Base-by-base conservation (phyloP, 257 asterid species). In the Rhazya stricta region DNA sequence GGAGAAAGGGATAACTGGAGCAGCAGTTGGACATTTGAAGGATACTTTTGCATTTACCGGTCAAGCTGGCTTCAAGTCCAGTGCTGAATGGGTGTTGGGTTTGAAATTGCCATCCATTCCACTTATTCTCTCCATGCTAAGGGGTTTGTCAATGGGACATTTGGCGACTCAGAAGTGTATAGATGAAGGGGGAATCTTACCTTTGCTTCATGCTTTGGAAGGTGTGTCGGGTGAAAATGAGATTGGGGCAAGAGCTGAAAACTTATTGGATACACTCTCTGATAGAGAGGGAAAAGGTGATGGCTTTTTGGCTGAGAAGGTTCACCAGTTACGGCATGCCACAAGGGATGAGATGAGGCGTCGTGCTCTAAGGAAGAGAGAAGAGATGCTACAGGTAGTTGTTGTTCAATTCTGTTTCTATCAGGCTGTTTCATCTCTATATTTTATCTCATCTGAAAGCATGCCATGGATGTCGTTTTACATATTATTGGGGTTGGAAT, bases 171-270 rank as follows among this genome's bases (percentile, higher is more conserved):
- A 95, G 76, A 81, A 48, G 65, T 89, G 97, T 78, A 85, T 95
- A 41, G 96, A 91, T 42, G 90, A 86, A 72, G 99, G 94, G 79
- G 98, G 94, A 57, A 77, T 92, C 73, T 86, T 95, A 70, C 91
- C 94, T 32, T 84, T 95, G 89, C 96, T 95, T 58, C 99, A 95
- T 81, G 91, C 96, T 70, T 88, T 95, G 80, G 99, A 95, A 88
- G 93, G 99, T 76, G 99, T 92, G 39, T 0, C 99, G 0, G 97
- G 96, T 77, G 98, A 95, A 88, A 92, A 89, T 83, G 99, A 95
- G 84, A 91, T 95, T 79, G 99, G 99, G 51, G 96, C 96, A 16
- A 87, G 91, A 90, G 99, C 99, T 78, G 99, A 95, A 75, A 92
- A 92, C 88, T 89, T 95, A 85, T 82, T 95, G 90, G 98, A 95